Evolutionary conservation across 805 yeast genomes (phyloP).

Genomic region (Starmerella asiatica): DNA sequence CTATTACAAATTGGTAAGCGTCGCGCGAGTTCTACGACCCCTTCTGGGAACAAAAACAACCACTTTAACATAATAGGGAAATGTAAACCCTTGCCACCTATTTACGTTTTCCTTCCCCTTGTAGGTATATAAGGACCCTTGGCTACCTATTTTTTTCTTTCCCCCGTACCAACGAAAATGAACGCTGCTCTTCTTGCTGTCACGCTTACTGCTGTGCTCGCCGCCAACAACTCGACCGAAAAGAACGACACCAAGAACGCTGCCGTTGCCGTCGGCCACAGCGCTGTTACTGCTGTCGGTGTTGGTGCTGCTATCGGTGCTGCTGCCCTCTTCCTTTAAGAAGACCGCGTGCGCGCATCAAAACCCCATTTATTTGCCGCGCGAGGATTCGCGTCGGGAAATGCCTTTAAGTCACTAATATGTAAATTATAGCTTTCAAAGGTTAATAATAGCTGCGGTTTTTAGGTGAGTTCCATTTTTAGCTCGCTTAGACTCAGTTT

Average conservation of each 20-base stretch:
- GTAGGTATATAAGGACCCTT: slow-evolving; percentile 3
- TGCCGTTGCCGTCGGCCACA: slow-evolving; percentile 7
- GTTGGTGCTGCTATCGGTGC: slow-evolving; percentile 20
- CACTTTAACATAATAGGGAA: too few species aligned
- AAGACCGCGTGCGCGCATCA: not conserved
- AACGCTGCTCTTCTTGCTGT: slow-evolving; percentile 37
- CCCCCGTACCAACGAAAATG: slow-evolving; percentile 5
- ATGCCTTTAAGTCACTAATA: not conserved
- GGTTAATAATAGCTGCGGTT: not conserved
- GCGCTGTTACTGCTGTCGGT: slow-evolving; percentile 16
- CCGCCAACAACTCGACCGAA: slow-evolving; percentile 3
- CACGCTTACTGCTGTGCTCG: slow-evolving; percentile 9
- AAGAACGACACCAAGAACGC: slow-evolving; percentile 7
- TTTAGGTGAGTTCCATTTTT: too few species aligned
- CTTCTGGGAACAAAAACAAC: too few species aligned
- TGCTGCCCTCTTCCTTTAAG: slow-evolving; percentile 18
- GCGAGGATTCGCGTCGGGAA: too few species aligned
- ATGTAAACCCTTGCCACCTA: too few species aligned
- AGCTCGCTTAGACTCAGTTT: too few species aligned
- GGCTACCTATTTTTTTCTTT: slow-evolving; percentile 9
- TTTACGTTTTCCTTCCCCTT: too few species aligned
- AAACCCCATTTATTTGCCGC: too few species aligned
- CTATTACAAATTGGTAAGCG: too few species aligned
- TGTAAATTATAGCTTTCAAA: not conserved
- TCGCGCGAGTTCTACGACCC: too few species aligned